These are phyloP conservation scores for Aspergillus pseudoglaucus DNA, from an alignment of 2,329 filamentous ascomycete genomes.

Conservation along the genomic window DNA sequence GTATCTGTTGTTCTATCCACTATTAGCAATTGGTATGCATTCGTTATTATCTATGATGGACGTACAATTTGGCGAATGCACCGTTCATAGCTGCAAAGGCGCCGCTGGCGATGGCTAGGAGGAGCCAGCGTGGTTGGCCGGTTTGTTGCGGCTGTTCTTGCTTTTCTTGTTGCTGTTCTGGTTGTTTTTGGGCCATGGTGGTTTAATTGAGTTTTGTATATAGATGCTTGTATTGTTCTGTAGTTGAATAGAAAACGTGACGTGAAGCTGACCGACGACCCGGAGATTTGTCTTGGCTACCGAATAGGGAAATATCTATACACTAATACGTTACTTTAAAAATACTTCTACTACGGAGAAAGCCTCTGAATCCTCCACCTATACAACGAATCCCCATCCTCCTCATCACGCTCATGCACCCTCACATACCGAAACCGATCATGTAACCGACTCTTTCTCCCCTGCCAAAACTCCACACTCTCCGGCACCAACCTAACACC, in stretches of 20 bases:
- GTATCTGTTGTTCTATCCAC: constrained; percentile 51
- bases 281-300: constrained; percentile 3
- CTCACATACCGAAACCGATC: constrained; percentile 85
- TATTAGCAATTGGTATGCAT: neutral
- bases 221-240: neutral
- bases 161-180: constrained; percentile 5
- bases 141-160: constrained; percentile 2
- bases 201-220: neutral
- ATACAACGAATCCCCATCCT: constrained; percentile 33
- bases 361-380: constrained; percentile 35
- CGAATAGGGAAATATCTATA: constrained; percentile 5
- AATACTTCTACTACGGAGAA: constrained; percentile 25
- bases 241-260: neutral
- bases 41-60: neutral
- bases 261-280: neutral
- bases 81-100: constrained; percentile 59
- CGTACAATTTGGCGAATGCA: constrained; percentile 60
- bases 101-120: constrained; percentile 55
- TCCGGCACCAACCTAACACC: constrained; percentile 80
- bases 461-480: constrained; percentile 93
- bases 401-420: constrained; percentile 54
- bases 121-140: constrained; percentile 38
- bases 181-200: neutral
- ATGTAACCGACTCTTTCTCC: constrained; percentile 79
- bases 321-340: neutral